Conservation (phyloP, 2,329 filamentous ascomycete genomes). For the Beauveria australis region DNA sequence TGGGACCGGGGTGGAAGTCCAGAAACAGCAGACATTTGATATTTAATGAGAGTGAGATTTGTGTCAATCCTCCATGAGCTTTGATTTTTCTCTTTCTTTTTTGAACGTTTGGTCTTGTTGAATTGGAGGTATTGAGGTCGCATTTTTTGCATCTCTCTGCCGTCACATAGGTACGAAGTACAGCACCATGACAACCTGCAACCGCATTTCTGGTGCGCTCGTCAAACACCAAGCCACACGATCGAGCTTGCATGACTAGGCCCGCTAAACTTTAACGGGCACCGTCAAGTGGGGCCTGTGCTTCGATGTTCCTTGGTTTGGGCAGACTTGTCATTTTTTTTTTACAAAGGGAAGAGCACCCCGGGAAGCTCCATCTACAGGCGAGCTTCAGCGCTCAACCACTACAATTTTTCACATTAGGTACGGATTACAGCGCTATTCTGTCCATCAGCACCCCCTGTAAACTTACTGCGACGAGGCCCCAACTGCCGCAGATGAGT, state of each 20-base stretch:
- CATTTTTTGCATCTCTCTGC: no score
- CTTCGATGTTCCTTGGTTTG: slow-evolving; percentile 1
- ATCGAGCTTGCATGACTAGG: background rate
- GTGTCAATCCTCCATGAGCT: no score
- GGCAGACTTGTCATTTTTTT: background rate
- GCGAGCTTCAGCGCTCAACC: background rate
- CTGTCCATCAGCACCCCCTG: no score
- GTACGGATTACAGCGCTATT: background rate
- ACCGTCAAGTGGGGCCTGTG: background rate
- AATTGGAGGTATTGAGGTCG: no score
- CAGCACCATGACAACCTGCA: no score
- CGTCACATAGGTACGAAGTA: no score
- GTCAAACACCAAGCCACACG: background rate
- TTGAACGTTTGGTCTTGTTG: no score
- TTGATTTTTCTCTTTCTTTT: no score
- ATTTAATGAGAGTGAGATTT: background rate
- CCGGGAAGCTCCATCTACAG: background rate
- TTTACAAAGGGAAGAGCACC: background rate
- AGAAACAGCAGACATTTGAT: background rate
- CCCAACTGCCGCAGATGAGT: background rate
- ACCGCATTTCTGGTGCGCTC: no score
- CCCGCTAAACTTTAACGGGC: background rate
- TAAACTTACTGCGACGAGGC: no score
- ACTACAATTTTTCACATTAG: background rate
- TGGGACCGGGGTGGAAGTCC: background rate